Percentiles rank a stretch among this genome's conserved stretches.
phyloP scores from a whole-genome alignment of 1,284 basidiomycete genomes.

The Tranzscheliella williamsii region DNA sequence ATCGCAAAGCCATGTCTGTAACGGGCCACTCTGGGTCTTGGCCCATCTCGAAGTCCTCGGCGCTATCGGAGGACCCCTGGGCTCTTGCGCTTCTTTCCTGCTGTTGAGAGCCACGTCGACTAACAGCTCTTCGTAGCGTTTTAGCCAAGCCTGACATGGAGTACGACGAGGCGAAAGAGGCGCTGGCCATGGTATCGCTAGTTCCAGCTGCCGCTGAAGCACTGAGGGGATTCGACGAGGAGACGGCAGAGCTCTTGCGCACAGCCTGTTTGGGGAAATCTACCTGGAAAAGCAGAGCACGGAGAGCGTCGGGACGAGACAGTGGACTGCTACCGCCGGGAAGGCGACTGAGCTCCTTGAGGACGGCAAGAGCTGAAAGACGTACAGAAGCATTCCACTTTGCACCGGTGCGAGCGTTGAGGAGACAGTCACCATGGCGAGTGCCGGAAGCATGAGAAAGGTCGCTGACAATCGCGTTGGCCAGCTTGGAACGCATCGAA shows the following conservation, averaged over 20 bases:
- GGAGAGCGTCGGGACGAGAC: conserved; percentile 16
- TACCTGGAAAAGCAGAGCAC: conserved; percentile 33
- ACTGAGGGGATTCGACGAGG: not conserved
- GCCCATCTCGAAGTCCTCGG: conserved; percentile 10
- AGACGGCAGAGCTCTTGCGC: not conserved
- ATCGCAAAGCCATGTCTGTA: conserved; percentile 48
- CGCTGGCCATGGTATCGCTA: not conserved
- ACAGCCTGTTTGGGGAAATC: conserved; percentile 27
- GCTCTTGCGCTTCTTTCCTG: conserved; percentile 5
- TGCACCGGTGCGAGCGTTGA: conserved; percentile 13
- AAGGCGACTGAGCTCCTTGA: conserved; percentile 47
- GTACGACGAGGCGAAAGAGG: conserved; percentile 4
- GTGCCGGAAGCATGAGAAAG: conserved; percentile 21
- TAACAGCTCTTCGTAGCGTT: conserved; percentile 18
- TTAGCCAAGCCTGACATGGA: conserved; percentile 18
- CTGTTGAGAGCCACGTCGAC: conserved; percentile 6
- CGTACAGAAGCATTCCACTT: conserved; percentile 21
- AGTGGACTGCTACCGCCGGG: conserved; percentile 40
- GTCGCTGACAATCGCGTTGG: conserved; percentile 22
- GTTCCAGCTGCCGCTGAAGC: too few relatives aligned
- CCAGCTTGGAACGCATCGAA: conserved; percentile 30
- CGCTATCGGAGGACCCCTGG: conserved; percentile 9
- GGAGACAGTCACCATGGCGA: conserved; percentile 18
- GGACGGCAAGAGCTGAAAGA: conserved; percentile 27
- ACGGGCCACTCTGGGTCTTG: conserved; percentile 33